Conservation (phyloP, 306 rosid species). For the Ammopiptanthus mongolicus region DNA sequence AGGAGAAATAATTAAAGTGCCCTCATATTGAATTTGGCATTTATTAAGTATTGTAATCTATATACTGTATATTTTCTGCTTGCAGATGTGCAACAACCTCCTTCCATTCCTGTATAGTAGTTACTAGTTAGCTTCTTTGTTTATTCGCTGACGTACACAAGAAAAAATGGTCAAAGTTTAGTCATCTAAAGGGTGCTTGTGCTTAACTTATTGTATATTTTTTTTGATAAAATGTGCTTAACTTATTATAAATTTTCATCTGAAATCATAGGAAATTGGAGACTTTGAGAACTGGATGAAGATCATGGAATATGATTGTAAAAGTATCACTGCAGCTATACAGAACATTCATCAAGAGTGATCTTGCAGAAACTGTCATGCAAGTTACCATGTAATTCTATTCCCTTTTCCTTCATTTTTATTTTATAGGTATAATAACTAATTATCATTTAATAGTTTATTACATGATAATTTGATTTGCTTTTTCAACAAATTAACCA, state of each 20-base stretch:
- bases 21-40: neutral
- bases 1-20: neutral
- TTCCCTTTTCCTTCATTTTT: conserved; percentile 11
- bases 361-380: conserved; percentile 20
- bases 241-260: neutral
- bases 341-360: conserved; percentile 54
- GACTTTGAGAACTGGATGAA: conserved; percentile 73
- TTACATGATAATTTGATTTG: neutral
- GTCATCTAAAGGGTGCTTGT: neutral
- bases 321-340: conserved; percentile 56
- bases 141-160: neutral
- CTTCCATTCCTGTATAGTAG: neutral
- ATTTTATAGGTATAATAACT: neutral
- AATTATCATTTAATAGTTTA: neutral
- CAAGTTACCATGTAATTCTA: conserved; percentile 15
- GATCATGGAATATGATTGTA: conserved; percentile 59
- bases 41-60: neutral
- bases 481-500: neutral
- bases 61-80: neutral
- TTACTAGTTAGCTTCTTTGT: neutral
- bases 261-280: conserved; percentile 52
- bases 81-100: neutral
- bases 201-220: neutral
- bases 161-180: neutral
- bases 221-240: neutral